Evolutionary conservation across 1,284 basidiomycete genomes (phyloP).

Genomic region (Ustanciosporium gigantosporum): DNA sequence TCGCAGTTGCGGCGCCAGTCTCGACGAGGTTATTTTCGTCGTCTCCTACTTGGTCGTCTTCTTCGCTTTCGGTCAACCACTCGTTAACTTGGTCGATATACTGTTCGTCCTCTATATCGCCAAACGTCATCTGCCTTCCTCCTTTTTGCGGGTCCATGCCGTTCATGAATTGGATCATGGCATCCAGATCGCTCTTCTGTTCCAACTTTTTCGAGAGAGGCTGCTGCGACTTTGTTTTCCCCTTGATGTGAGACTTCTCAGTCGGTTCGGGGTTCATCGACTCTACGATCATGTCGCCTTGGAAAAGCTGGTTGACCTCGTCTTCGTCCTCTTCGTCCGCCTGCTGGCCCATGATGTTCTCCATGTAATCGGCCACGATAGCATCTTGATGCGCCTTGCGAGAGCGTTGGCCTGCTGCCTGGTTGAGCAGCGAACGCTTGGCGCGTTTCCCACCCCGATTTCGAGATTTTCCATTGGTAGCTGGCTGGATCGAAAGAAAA

Average conservation of each 20-base stretch:
- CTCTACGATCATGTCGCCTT: slow-evolving; percentile 14
- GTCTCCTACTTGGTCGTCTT: slow-evolving; percentile 10
- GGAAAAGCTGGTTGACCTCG: slow-evolving; percentile 4
- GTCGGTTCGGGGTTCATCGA: slow-evolving; percentile 10
- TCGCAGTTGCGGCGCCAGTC: not conserved
- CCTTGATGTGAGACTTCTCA: slow-evolving; percentile 4
- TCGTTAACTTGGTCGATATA: slow-evolving; percentile 46
- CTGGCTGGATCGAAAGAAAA: not conserved
- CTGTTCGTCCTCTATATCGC: slow-evolving; percentile 43
- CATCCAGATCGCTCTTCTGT: slow-evolving; percentile 34
- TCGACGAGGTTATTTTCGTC: not conserved
- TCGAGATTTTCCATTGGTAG: slow-evolving; percentile 3
- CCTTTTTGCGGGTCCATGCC: slow-evolving; percentile 51
- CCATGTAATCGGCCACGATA: slow-evolving; percentile 55
- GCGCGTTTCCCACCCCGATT: slow-evolving; percentile 33
- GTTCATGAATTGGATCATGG: slow-evolving; percentile 51
- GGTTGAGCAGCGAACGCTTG: slow-evolving; percentile 15
- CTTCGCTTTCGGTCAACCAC: slow-evolving; percentile 47
- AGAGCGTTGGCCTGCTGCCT: slow-evolving; percentile 10
- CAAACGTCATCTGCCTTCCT: slow-evolving; percentile 46
- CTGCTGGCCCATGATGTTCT: slow-evolving; percentile 44
- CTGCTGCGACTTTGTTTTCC: slow-evolving; percentile 17
- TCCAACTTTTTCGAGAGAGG: slow-evolving; percentile 26
- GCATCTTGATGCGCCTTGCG: slow-evolving; percentile 44
- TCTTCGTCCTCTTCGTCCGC: slow-evolving; percentile 7